Base-by-base conservation (phyloP, 768 basidiomycete genomes). In the Cubamyces lactineus region DNA sequence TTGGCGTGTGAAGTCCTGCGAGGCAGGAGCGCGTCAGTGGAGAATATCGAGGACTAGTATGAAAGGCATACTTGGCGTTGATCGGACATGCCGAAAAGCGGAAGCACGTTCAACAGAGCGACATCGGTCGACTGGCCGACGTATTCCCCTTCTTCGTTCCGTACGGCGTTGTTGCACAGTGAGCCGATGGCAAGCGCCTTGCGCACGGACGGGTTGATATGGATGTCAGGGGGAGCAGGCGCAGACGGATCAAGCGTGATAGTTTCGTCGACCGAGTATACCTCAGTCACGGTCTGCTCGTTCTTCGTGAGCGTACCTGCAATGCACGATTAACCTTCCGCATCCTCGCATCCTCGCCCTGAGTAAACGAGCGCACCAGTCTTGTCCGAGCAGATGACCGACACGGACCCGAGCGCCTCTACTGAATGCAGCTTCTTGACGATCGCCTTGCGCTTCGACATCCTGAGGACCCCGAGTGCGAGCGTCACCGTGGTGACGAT, bases 321-420 rank as follows among this genome's bases (percentile, higher is more conserved):
- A 53, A 1, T 13, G 17, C 26, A 39, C 38, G 1, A 41, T 47
- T 23, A 13, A 52, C 28, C 50, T 7, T 28, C 7, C n/a, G n/a
- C n/a, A n/a, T n/a, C n/a, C n/a, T n/a, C 28, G 28, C 45, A 13
- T 26, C 56, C 1, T 41, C 7, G 28, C 7, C 8, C 15, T 15
- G 23, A 24, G 13, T 39, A 7, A 19, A 16, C 23, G 43, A 5
- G 66, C 82, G 53, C 66, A 87, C 93, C 95, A 47, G 96, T 98
- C 76, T 98, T 98, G 76, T 98, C 96, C 3, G 94, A 94, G 71
- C 96, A 98, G 64, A 98, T 96, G 9, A 98, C 96, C n/a, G 91
- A 94, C 13, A 98, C 93, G 2, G 91, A 93, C 2, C 96, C 96
- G 2, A 98, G 79, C 0, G 94, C 86, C 74, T 98, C 96, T 2